Evolutionary conservation across 2,329 filamentous ascomycete species (phyloP).

Genomic region (Claviceps pazoutovae): DNA sequence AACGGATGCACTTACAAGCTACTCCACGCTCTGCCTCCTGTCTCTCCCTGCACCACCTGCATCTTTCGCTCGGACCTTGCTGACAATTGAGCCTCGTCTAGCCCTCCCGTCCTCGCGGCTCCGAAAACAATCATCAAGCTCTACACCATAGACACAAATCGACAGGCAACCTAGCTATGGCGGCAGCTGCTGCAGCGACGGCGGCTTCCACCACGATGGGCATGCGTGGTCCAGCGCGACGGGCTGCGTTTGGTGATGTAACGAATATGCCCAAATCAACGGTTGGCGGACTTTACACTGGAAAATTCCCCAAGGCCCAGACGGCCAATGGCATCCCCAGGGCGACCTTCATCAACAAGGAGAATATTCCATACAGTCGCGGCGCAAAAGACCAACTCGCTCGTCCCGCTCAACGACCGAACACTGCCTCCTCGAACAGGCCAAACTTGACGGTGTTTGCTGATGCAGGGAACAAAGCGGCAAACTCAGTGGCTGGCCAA

Average conservation of each 20-base stretch:
- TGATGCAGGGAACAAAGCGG: constrained; percentile 12
- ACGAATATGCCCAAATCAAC: constrained; percentile 48
- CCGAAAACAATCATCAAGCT: constrained; percentile 35
- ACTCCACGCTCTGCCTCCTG: no score
- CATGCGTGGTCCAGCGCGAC: constrained; percentile 43
- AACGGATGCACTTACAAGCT: no score
- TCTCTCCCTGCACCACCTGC: background rate
- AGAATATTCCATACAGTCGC: constrained; percentile 23
- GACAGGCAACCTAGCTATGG: constrained; percentile 39
- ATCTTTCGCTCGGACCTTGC: background rate
- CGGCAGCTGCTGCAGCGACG: constrained; percentile 6
- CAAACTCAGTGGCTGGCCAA: background rate
- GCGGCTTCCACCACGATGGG: constrained; percentile 12
- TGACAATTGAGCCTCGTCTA: constrained; percentile 9
- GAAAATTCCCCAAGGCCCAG: constrained; percentile 22
- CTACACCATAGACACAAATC: constrained; percentile 78
- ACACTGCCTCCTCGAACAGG: background rate
- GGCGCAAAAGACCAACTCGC: constrained; percentile 22
- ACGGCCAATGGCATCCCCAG: constrained; percentile 12
- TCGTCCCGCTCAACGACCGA: constrained; percentile 23
- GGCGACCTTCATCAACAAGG: constrained; percentile 24
- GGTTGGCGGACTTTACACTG: constrained; percentile 17
- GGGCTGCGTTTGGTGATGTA: constrained; percentile 68
- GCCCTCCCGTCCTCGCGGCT: constrained; percentile 33
- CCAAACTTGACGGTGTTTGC: background rate